Percentiles rank a stretch among this genome's conserved stretches.
phyloP scores from a whole-genome alignment of 2,329 filamentous ascomycete species.

The Coniosporium uncinatum region DNA sequence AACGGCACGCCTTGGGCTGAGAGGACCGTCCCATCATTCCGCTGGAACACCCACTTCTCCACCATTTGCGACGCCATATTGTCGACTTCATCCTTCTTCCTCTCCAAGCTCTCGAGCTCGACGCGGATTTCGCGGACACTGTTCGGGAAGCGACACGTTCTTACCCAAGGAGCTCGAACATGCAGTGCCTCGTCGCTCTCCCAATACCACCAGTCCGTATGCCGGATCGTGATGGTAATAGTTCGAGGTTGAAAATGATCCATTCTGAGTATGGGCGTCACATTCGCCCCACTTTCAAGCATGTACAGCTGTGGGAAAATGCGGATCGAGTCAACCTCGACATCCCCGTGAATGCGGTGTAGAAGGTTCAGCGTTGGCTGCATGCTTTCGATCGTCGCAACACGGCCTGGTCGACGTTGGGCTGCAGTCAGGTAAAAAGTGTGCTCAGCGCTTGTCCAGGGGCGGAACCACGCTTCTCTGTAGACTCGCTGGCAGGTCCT shows the following conservation, averaged over 20 bases:
- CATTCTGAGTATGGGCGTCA: slow-evolving; percentile 10
- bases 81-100: slow-evolving; percentile 38
- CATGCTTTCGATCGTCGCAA: not conserved
- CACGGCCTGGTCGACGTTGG: not conserved
- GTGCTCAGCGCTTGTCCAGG: slow-evolving; percentile 15
- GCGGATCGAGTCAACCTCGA: slow-evolving; percentile 5
- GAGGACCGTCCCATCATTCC: slow-evolving; percentile 5
- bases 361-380: slow-evolving; percentile 9
- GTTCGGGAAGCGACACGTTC: slow-evolving; percentile 10
- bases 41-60: slow-evolving; percentile 26
- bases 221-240: slow-evolving; percentile 24
- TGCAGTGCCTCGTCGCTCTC: slow-evolving; percentile 17
- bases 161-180: slow-evolving; percentile 16
- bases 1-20: not conserved
- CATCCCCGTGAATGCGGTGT: slow-evolving; percentile 2
- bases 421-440: slow-evolving; percentile 16
- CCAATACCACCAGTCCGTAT: slow-evolving; percentile 29
- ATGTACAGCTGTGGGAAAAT: slow-evolving; percentile 16
- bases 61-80: slow-evolving; percentile 31
- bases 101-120: slow-evolving; percentile 41
- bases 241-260: slow-evolving; percentile 11
- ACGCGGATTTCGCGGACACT: slow-evolving; percentile 33
- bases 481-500: slow-evolving; percentile 26
- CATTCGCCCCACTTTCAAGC: slow-evolving; percentile 13
- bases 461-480: slow-evolving; percentile 2